A percentile compares a stretch with the other conserved stretches of the same genome.
These are phyloP conservation scores for Nematocida major DNA, from an alignment of 371 early-diverging fungal species.

Conservation along the genomic window DNA sequence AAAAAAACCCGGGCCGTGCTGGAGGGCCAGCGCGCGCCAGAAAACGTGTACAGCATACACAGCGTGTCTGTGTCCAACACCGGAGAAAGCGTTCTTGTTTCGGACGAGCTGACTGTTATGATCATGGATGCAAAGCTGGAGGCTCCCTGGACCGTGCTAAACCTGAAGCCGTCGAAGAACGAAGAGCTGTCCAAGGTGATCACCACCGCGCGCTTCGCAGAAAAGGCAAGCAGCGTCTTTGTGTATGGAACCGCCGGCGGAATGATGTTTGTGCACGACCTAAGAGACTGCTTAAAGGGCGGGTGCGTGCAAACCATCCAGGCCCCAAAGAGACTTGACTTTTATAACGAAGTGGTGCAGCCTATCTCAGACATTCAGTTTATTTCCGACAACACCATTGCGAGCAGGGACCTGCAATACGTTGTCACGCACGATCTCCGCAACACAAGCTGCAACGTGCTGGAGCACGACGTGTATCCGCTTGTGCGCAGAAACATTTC, in stretches of 20 bases:
- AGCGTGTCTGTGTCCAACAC: constrained; percentile 92
- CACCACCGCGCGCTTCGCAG: constrained; percentile 92
- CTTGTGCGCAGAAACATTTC: constrained; percentile 27
- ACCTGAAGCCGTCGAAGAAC: constrained; percentile 95
- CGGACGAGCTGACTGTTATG: constrained; percentile 93
- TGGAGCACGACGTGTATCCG: constrained; percentile 44
- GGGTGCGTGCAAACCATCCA: constrained; percentile 36
- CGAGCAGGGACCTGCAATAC: constrained; percentile 55
- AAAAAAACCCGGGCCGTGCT: constrained; percentile 3
- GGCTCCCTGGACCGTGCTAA: constrained; percentile 69
- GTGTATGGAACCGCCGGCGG: constrained; percentile 96
- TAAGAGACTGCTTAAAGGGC: constrained; percentile 67
- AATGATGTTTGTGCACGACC: constrained; percentile 84
- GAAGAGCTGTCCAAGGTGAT: constrained; percentile 96
- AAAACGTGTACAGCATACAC: constrained; percentile 96
- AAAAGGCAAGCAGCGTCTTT: constrained; percentile 81
- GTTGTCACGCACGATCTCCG: constrained; percentile 60
- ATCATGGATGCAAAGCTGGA: constrained; percentile 81
- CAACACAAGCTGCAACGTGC: background rate
- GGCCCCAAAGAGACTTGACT: constrained; percentile 25
- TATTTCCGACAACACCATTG: constrained; percentile 55
- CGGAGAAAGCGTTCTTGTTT: constrained; percentile 85
- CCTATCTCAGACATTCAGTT: constrained; percentile 62
- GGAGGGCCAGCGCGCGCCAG: constrained; percentile 72
- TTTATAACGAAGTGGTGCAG: constrained; percentile 53